Conservation (phyloP, 2,329 filamentous ascomycete species). For the Monilinia fructigena region DNA sequence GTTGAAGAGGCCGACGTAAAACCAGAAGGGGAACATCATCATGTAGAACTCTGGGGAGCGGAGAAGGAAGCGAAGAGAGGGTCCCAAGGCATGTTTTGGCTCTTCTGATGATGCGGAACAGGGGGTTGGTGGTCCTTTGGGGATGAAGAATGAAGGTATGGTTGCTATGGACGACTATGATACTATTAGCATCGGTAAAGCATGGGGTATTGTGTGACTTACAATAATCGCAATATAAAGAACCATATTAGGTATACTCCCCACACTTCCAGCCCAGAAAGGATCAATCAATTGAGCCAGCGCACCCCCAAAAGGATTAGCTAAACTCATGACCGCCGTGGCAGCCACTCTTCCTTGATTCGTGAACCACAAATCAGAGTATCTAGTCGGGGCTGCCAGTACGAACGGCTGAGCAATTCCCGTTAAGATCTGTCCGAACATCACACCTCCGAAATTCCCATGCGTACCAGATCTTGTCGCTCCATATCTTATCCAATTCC, state of each 20-base stretch:
- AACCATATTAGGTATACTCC: constrained; percentile 75
- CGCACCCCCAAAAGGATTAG: constrained; percentile 87
- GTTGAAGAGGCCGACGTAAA: constrained; percentile 95
- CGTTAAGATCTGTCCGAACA: constrained; percentile 89
- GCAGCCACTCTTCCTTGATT: constrained; percentile 79
- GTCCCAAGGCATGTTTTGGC: constrained; percentile 53
- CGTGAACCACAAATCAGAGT: constrained; percentile 94
- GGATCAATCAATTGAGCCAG: constrained; percentile 85
- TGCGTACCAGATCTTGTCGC: constrained; percentile 55
- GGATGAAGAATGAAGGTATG: constrained; percentile 79
- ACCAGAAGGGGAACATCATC: constrained; percentile 73
- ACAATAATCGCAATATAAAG: constrained; percentile 83
- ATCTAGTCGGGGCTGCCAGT: constrained; percentile 81
- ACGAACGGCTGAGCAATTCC: constrained; percentile 92
- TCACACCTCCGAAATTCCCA: constrained; percentile 71
- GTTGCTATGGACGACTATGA: constrained; percentile 59
- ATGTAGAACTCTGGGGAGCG: constrained; percentile 73
- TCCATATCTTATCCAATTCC: constrained; percentile 89
- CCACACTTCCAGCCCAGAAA: constrained; percentile 60
- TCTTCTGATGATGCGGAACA: constrained; percentile 61
- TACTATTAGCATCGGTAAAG: constrained; percentile 20
- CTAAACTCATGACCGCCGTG: constrained; percentile 79
- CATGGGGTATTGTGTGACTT: constrained; percentile 40
- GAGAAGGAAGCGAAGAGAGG: constrained; percentile 54
- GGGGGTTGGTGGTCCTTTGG: constrained; percentile 72